Percentiles rank a stretch among this genome's conserved stretches.
These are phyloP conservation scores for Kwoniella dejecticola DNA, from an alignment of 768 basidiomycete species.

Conservation along the genomic window DNA sequence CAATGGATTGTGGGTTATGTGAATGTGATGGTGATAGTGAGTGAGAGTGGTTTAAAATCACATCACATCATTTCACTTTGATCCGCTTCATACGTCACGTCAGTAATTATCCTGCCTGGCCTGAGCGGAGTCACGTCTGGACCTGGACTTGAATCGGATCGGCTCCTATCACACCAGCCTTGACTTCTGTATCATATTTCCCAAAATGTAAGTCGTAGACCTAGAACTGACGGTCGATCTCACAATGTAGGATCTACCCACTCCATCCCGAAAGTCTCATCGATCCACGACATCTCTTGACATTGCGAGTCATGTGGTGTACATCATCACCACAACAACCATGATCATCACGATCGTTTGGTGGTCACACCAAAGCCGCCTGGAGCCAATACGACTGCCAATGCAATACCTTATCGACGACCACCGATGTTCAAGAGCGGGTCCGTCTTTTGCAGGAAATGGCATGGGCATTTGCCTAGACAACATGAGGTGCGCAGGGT, in stretches of 20 bases:
- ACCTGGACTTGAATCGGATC: too few relatives aligned
- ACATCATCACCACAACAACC: too few relatives aligned
- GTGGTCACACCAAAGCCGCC: too few relatives aligned
- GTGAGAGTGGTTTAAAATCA: too few relatives aligned
- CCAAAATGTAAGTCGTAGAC: too few relatives aligned
- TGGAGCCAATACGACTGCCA: too few relatives aligned
- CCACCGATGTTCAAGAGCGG: background rate
- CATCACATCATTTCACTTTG: background rate
- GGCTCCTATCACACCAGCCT: too few relatives aligned
- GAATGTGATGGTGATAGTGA: background rate
- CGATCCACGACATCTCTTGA: conserved; percentile 19
- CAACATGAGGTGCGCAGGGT: too few relatives aligned
- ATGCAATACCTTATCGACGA: background rate
- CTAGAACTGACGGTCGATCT: too few relatives aligned
- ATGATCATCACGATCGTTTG: too few relatives aligned
- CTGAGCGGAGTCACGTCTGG: background rate
- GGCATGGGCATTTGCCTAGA: background rate
- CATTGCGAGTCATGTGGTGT: conserved; percentile 21
- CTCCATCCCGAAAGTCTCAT: background rate
- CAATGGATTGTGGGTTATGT: too few relatives aligned
- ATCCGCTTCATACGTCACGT: background rate
- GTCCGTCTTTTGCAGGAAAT: background rate
- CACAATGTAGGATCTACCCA: background rate
- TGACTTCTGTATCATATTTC: background rate
- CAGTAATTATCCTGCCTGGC: background rate